A percentile compares a stretch with the other conserved stretches of the same genome.
Evolutionary conservation across 1,284 basidiomycete species (phyloP).

Genomic region (Austroboletus novae-zelandiae): DNA sequence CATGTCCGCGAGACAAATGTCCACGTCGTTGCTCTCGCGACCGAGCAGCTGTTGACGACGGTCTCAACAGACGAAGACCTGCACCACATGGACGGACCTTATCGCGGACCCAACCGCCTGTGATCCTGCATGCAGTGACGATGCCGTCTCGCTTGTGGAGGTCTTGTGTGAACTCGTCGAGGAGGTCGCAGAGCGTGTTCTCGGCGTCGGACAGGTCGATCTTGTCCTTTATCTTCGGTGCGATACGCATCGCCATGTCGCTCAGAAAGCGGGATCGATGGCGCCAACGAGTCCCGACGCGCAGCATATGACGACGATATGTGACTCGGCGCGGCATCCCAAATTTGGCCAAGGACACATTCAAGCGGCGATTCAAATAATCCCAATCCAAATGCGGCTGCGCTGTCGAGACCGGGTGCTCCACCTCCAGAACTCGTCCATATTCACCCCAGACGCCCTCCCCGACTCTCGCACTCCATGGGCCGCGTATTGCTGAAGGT

Average conservation of each 20-base stretch:
- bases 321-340: too few species aligned
- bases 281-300: constrained; percentile 7
- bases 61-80: constrained; percentile 12
- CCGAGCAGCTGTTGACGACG: constrained; percentile 67
- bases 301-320: not conserved
- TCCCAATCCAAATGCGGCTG: constrained; percentile 6
- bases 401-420: constrained; percentile 15
- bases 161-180: constrained; percentile 64
- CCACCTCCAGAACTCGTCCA: constrained; percentile 14
- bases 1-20: constrained; percentile 86
- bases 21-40: constrained; percentile 87
- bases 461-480: constrained; percentile 41
- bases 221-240: constrained; percentile 26
- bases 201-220: constrained; percentile 58
- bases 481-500: constrained; percentile 96
- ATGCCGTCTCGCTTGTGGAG: constrained; percentile 51
- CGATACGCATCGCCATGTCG: constrained; percentile 32
- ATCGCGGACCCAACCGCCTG: constrained; percentile 97
- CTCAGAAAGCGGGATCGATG: constrained; percentile 7
- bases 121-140: constrained; percentile 77
- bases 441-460: not conserved
- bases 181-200: constrained; percentile 57
- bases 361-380: constrained; percentile 25
- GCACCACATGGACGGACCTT: constrained; percentile 60
- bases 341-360: not conserved